Evolutionary conservation across 2,329 filamentous ascomycete species (phyloP).

Genomic region (Epichloe aotearoae): DNA sequence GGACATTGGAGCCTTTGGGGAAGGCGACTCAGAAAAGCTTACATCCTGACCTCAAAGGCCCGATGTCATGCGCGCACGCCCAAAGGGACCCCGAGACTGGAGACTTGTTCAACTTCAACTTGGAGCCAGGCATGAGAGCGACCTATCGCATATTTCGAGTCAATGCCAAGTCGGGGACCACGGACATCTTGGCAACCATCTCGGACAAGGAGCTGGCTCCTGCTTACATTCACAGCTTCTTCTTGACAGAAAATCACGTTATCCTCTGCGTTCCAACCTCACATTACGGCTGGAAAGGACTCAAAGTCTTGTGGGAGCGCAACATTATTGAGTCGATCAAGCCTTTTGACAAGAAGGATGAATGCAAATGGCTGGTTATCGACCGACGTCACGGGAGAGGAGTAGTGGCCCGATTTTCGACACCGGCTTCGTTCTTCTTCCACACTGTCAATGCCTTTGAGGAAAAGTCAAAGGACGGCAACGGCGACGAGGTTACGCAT

Average conservation of each 20-base stretch:
- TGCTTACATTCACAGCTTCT: slow-evolving; percentile 75
- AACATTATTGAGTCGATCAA: slow-evolving; percentile 58
- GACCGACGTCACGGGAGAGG: slow-evolving; percentile 51
- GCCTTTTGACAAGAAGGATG: slow-evolving; percentile 42
- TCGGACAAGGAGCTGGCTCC: slow-evolving; percentile 32
- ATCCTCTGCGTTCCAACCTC: slow-evolving; percentile 61
- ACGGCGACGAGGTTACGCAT: slow-evolving; percentile 21
- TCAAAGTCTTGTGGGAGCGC: slow-evolving; percentile 47
- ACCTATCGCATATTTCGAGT: slow-evolving; percentile 60
- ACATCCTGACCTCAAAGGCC: slow-evolving; percentile 56
- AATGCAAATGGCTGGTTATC: slow-evolving; percentile 60
- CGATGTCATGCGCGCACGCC: slow-evolving; percentile 56
- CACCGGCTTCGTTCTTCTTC: slow-evolving; percentile 61
- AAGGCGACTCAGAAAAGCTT: slow-evolving; percentile 45
- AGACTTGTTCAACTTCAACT: slow-evolving; percentile 71
- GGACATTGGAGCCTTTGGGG: slow-evolving; percentile 60
- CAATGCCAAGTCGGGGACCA: slow-evolving; percentile 48
- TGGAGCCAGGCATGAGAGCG: slow-evolving; percentile 42
- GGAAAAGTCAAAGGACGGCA: slow-evolving; percentile 29
- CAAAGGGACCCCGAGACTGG: slow-evolving; percentile 59
- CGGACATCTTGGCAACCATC: slow-evolving; percentile 59
- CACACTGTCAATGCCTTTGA: slow-evolving; percentile 71
- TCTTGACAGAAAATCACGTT: slow-evolving; percentile 57
- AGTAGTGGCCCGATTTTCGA: slow-evolving; percentile 55
- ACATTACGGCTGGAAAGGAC: slow-evolving; percentile 42